Evolutionary conservation across 805 yeast species (phyloP), one percentile per base, ranked within the genome.

Genomic region (Cyberlindnera euphorbiiphila): DNA sequence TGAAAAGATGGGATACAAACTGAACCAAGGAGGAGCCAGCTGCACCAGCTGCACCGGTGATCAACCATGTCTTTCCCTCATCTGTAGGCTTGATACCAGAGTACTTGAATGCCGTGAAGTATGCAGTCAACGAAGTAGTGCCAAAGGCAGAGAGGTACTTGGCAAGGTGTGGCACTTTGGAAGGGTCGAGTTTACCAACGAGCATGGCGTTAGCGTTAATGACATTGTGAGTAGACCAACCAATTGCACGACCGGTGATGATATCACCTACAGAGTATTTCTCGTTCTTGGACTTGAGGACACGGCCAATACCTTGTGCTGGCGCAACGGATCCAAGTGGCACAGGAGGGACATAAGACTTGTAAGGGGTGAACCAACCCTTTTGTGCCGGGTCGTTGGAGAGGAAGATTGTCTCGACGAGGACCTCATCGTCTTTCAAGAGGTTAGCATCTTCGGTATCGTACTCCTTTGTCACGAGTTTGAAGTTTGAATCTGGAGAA

Each of bases 41-140:
- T n/a, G 85, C 84, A 43, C 87, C 87, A 7, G 81, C 71, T 11
- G 86, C 86, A 40, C 84, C 85, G 14, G 80, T 72, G 30, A 80
- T 62, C 30, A 78, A 59, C 46, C 74, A 64, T 7, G 68, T 62
- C 50, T 77, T 76, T 12, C 57, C 62, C 20, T 55, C 56, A 19
- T 59, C 62, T 17, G 66, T 66, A 15, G 60, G 63, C 37, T 60
- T 53, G 39, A 76, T 56, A 30, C 66, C 59, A n/a, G 77, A 78
- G 38, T 75, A 66, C 26, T 68, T 67, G 42, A 54, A 60, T 39
- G 77, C 65, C 10, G 78, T 78, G 45, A 71, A 62, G 61, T 75
- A 78, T 1, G 85, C 83, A 20, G 86, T 79, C 42, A 78, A 47
- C 0, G 81, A 72, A 9, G 84, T 77, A 43, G 72, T 45, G 25